These are phyloP conservation scores for Ophiognomonia clavigignenti-juglandacearum DNA, from an alignment of 2,329 filamentous ascomycete species.

Conservation along the genomic window DNA sequence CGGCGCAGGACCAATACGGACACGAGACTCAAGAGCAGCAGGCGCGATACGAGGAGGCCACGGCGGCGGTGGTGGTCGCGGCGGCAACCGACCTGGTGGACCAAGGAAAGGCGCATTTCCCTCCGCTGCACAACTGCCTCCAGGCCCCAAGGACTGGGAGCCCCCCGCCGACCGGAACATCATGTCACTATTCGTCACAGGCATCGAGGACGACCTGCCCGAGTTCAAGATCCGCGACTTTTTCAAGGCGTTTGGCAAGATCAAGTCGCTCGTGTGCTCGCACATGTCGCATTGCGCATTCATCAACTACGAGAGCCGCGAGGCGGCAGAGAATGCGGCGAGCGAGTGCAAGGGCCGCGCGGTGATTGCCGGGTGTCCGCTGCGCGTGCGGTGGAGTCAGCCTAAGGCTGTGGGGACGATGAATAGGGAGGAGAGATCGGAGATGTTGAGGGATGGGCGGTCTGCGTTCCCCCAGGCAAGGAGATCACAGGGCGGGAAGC, in stretches of 20 bases:
- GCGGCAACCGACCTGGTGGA: constrained; percentile 33
- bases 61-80: constrained; percentile 29
- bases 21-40: constrained; percentile 57
- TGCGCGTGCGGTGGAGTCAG: constrained; percentile 87
- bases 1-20: constrained; percentile 75
- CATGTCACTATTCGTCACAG: constrained; percentile 90
- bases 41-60: constrained; percentile 42
- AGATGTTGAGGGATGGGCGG: constrained; percentile 75
- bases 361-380: constrained; percentile 83
- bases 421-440: constrained; percentile 77
- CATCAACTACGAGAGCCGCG: constrained; percentile 83
- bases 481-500: constrained; percentile 30
- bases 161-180: constrained; percentile 82
- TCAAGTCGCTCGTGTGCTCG: constrained; percentile 90
- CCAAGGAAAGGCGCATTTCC: constrained; percentile 58
- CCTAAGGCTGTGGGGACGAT: constrained; percentile 89
- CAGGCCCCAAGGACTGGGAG: constrained; percentile 76
- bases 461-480: constrained; percentile 47
- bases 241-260: constrained; percentile 82
- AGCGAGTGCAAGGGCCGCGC: constrained; percentile 81
- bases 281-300: constrained; percentile 98
- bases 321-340: constrained; percentile 81
- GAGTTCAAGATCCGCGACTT: constrained; percentile 88
- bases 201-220: constrained; percentile 91
- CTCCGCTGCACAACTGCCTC: constrained; percentile 67